Evolutionary conservation across 2,329 filamentous ascomycete species (phyloP), one percentile per base, ranked within the genome.

Genomic region (Talaromyces sp.): DNA sequence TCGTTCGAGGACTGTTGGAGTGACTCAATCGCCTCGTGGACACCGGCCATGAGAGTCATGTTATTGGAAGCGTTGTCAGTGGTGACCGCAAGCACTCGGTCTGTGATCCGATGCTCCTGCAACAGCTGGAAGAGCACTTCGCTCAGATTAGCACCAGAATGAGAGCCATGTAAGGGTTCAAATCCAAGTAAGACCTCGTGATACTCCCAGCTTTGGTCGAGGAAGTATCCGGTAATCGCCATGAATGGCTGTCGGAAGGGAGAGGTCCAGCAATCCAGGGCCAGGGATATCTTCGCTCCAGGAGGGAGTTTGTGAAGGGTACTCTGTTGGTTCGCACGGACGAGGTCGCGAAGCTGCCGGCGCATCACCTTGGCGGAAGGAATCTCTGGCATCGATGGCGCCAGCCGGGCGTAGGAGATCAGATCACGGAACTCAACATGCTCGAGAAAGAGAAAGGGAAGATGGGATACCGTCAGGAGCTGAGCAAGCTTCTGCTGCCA

Each of bases 401-500:
- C 45, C 10, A 27, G n/a, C 13, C 22, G n/a, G 45, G 45, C 45
- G 8, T 22, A 49, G 22, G 22, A 5, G 25, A 49, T 22, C 25
- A 49, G 13, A 11, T 27, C 22, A 22, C 25, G 45, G 9, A 49
- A 27, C 45, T 49, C n/a, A 22, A n/a, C 10, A 13, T 49, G 45
- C 13, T 49, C 45, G 9, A 49, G 22, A 27, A 49, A 8, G 22
- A 22, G 45, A 49, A 49, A 49, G 25, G 45, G 45, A 49, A 49
- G 45, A 9, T 27, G 6, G 22, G 22, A 5, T n/a, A 5, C 25
- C 9, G 45, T 49, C 10, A 49, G 22, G 13, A 22, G 9, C 5
- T 2, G 10, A 27, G 25, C 5, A 49, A 49, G n/a, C 22, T 49
- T 27, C n/a, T 49, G 9, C 22, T 49, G n/a, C 91, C 58, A 84